Evolutionary conservation across 2,329 filamentous ascomycete species (phyloP).

Genomic region (Fusarium albidum): DNA sequence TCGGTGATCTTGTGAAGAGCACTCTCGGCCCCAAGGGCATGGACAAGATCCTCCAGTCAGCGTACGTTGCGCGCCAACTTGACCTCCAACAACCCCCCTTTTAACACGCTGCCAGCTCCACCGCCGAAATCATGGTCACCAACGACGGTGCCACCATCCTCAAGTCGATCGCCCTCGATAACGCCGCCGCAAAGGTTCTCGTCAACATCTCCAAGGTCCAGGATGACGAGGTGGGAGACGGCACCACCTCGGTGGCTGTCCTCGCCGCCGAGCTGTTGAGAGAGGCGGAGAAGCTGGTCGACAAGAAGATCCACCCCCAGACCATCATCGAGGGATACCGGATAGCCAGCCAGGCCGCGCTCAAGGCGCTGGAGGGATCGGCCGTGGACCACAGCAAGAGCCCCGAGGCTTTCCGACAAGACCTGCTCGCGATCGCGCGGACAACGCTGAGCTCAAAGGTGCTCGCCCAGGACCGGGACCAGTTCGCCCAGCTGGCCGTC

Average conservation of each 20-base stretch:
- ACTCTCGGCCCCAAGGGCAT: slow-evolving; percentile 97
- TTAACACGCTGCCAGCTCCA: slow-evolving; percentile 69
- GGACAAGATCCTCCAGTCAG: slow-evolving; percentile 98
- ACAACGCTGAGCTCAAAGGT: slow-evolving; percentile 99
- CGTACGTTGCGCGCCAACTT: slow-evolving; percentile 64
- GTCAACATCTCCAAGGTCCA: slow-evolving; percentile 99
- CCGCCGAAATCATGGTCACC: slow-evolving; percentile 96
- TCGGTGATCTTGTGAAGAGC: slow-evolving; percentile 96
- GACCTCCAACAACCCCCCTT: slow-evolving; percentile 23
- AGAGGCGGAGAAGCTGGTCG: slow-evolving; percentile 95
- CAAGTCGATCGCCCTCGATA: slow-evolving; percentile 98
- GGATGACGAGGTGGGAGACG: slow-evolving; percentile 97
- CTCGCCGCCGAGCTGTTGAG: slow-evolving; percentile 93
- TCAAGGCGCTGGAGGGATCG: slow-evolving; percentile 82
- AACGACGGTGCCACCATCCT: slow-evolving; percentile 99
- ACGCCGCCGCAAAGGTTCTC: slow-evolving; percentile 96
- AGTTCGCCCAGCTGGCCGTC: slow-evolving; percentile 89
- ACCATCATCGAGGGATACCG: slow-evolving; percentile 99
- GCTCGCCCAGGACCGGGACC: slow-evolving; percentile 88
- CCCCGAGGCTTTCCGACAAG: slow-evolving; percentile 84
- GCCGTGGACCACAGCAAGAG: slow-evolving; percentile 92
- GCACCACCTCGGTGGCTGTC: slow-evolving; percentile 97
- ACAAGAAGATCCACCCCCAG: slow-evolving; percentile 98
- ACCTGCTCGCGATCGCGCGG: slow-evolving; percentile 87
- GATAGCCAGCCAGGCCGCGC: slow-evolving; percentile 91